Conservation (phyloP, 108 stramenopile genomes). For the Pseudonitzschia multiseries region DNA sequence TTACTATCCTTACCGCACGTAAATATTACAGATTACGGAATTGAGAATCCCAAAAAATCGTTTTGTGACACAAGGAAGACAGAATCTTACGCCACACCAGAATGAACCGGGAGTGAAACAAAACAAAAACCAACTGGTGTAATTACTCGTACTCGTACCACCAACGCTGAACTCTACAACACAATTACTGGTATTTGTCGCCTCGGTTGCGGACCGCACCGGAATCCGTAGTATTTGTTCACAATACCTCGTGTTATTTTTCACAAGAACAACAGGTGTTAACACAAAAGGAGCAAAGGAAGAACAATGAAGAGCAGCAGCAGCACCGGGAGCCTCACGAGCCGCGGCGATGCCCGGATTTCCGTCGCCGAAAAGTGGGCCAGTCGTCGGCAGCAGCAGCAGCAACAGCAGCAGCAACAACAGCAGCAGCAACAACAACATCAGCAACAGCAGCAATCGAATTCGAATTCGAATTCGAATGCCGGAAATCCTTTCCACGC, state of each 20-base stretch:
- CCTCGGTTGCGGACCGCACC: too few relatives aligned
- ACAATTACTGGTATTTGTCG: too few relatives aligned
- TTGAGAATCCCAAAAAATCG: too few relatives aligned
- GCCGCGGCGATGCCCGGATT: conserved; percentile 19
- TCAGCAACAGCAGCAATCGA: neutral
- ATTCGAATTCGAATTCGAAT: neutral
- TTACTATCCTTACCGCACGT: too few relatives aligned
- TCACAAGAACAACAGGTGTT: neutral
- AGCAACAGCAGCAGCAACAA: neutral
- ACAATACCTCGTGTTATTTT: neutral
- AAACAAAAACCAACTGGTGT: too few relatives aligned
- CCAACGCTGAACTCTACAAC: too few relatives aligned
- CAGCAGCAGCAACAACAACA: neutral
- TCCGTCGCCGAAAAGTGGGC: conserved; percentile 27
- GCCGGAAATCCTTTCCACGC: neutral
- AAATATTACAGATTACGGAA: too few relatives aligned
- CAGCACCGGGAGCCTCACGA: neutral
- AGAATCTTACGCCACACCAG: too few relatives aligned
- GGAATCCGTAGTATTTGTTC: too few relatives aligned
- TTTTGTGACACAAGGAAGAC: too few relatives aligned
- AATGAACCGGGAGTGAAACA: too few relatives aligned
- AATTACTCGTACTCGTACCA: too few relatives aligned
- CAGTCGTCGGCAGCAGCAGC: conserved; percentile 3
- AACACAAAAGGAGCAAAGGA: neutral
- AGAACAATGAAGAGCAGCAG: neutral